Evolutionary conservation across 768 basidiomycete species (phyloP).

Genomic region (Floccularia luteovirens): DNA sequence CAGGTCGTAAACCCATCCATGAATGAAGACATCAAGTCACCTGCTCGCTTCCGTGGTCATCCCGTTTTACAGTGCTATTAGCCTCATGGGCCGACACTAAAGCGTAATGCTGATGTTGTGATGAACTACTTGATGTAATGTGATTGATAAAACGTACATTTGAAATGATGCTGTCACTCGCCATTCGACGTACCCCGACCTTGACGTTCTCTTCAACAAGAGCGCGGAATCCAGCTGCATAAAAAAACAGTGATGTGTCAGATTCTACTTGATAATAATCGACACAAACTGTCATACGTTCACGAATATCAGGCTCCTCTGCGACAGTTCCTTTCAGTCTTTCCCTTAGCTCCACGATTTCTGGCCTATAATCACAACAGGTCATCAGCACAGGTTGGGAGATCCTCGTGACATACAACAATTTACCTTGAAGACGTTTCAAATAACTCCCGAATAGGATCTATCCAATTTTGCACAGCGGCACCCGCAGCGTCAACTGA

Average conservation of each 20-base stretch:
- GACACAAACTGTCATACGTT: constrained; percentile 18
- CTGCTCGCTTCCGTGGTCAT: constrained; percentile 8
- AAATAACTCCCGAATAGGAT: constrained; percentile 29
- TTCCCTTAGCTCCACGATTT: constrained; percentile 26
- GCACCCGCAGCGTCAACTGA: constrained; percentile 18
- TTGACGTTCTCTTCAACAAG: constrained; percentile 38
- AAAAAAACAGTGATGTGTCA: background rate
- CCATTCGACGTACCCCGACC: constrained; percentile 19
- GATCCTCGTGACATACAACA: too few relatives aligned
- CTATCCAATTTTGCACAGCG: constrained; percentile 32
- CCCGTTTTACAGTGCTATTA: constrained; percentile 7
- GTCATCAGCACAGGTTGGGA: too few relatives aligned
- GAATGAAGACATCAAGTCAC: constrained; percentile 27
- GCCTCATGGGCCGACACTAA: constrained; percentile 6
- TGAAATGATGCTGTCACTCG: constrained; percentile 17
- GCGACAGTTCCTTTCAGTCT: constrained; percentile 10
- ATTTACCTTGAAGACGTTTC: constrained; percentile 22
- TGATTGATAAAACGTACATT: constrained; percentile 13
- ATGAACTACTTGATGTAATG: background rate
- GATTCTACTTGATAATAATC: background rate
- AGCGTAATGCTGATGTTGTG: constrained; percentile 13
- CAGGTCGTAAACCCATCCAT: constrained; percentile 57
- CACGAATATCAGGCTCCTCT: constrained; percentile 18
- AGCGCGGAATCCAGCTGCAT: constrained; percentile 29
- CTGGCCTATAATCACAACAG: constrained; percentile 13